Evolutionary conservation across 495 filamentous ascomycete genomes (phyloP).

Genomic region (Trichoderma virens): DNA sequence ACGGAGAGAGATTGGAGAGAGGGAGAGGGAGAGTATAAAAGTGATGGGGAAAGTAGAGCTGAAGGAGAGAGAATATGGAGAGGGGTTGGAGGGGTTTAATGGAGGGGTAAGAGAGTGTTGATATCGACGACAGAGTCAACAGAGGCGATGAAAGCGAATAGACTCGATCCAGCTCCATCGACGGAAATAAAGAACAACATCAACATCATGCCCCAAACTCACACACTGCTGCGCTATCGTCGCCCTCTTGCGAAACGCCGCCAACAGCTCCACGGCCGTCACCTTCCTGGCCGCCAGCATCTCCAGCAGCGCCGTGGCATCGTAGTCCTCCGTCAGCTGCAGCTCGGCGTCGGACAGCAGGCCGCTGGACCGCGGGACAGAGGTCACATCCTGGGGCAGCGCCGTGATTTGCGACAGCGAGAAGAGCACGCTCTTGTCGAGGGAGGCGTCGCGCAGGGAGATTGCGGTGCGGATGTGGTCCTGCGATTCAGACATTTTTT

Average conservation of each 20-base stretch:
- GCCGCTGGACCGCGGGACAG: neutral
- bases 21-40: neutral
- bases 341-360: neutral
- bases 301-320: slow-evolving; percentile 7
- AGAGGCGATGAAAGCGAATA: too few relatives aligned
- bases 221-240: slow-evolving; percentile 3
- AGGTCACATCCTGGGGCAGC: neutral
- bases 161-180: too few relatives aligned
- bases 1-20: neutral
- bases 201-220: neutral
- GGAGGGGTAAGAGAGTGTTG: too few relatives aligned
- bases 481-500: neutral
- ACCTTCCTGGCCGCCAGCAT: slow-evolving; percentile 2
- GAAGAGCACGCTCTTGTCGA: slow-evolving; percentile 4
- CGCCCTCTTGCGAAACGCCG: neutral
- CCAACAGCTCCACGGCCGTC: neutral
- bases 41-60: too few relatives aligned
- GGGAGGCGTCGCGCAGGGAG: neutral
- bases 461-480: neutral
- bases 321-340: slow-evolving; percentile 2
- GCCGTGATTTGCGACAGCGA: neutral
- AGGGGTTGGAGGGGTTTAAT: too few relatives aligned
- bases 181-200: neutral
- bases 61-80: too few relatives aligned
- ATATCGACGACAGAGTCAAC: too few relatives aligned